phyloP scores from a whole-genome alignment of 1,139 yeast genomes.

The Yamadazyma pseudoaaseri region DNA sequence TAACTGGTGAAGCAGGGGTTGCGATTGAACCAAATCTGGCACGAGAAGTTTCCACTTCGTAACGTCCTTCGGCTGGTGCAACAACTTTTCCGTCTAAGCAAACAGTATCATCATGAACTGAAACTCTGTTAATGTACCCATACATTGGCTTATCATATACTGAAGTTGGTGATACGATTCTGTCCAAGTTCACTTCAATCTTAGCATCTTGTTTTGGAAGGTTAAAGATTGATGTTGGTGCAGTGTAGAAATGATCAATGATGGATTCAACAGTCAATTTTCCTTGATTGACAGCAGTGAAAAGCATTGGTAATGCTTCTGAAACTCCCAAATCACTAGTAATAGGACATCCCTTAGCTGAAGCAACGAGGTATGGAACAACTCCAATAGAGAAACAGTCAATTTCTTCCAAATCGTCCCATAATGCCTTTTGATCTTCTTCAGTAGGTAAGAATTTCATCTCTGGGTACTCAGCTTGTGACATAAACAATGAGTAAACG shows the following conservation, averaged over 20 bases:
- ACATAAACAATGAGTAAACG: slow-evolving; percentile 73
- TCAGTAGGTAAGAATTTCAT: slow-evolving; percentile 73
- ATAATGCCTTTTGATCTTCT: slow-evolving; percentile 77
- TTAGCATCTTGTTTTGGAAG: slow-evolving; percentile 76
- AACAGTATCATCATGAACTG: slow-evolving; percentile 73
- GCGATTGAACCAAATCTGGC: slow-evolving; percentile 40
- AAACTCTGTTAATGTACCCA: slow-evolving; percentile 89
- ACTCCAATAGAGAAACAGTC: slow-evolving; percentile 90
- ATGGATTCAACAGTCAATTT: slow-evolving; percentile 73
- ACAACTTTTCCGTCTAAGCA: slow-evolving; percentile 79
- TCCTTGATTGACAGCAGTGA: slow-evolving; percentile 76
- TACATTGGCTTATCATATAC: slow-evolving; percentile 42
- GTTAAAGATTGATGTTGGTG: slow-evolving; percentile 80
- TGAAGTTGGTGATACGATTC: slow-evolving; percentile 51
- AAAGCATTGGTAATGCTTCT: slow-evolving; percentile 79
- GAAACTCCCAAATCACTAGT: slow-evolving; percentile 74
- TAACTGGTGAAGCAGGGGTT: slow-evolving; percentile 48
- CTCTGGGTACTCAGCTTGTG: slow-evolving; percentile 62
- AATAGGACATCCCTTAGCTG: slow-evolving; percentile 57
- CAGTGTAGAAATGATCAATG: slow-evolving; percentile 70
- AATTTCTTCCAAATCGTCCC: slow-evolving; percentile 70
- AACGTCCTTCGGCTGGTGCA: slow-evolving; percentile 61
- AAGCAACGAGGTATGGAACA: slow-evolving; percentile 71
- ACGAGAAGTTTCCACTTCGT: slow-evolving; percentile 41
- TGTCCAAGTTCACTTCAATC: slow-evolving; percentile 82